phyloP scores from a whole-genome alignment of 306 rosid species.

The Malus sylvestris region DNA sequence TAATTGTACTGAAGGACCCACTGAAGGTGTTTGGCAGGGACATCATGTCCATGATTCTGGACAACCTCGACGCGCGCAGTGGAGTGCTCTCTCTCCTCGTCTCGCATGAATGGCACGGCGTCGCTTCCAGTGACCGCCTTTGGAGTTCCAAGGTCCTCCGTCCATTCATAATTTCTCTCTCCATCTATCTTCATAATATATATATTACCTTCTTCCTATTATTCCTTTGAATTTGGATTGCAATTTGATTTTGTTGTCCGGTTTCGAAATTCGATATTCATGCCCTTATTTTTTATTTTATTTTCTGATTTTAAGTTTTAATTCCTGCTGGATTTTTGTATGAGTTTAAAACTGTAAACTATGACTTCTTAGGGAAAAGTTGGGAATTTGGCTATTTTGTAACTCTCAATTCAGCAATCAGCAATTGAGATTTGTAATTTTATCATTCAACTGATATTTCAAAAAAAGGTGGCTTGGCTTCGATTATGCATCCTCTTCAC shows the following conservation, averaged over 20 bases:
- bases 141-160: slow-evolving; percentile 35
- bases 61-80: slow-evolving; percentile 40
- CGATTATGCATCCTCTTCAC: neutral
- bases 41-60: slow-evolving; percentile 19
- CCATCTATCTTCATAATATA: neutral
- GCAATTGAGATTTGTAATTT: too few species aligned
- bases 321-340: neutral
- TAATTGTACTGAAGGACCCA: slow-evolving; percentile 21
- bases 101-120: slow-evolving; percentile 30
- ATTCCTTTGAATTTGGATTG: neutral
- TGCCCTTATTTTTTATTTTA: neutral
- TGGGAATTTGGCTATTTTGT: too few species aligned
- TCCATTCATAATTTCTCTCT: neutral
- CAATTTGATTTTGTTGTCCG: neutral
- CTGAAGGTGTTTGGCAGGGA: slow-evolving; percentile 28
- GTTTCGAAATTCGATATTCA: neutral
- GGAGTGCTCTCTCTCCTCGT: slow-evolving; percentile 40
- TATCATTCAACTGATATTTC: too few species aligned
- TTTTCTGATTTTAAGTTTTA: neutral
- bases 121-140: slow-evolving; percentile 35
- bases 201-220: neutral
- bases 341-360: too few species aligned
- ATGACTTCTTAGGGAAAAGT: too few species aligned
- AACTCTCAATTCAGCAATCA: too few species aligned
- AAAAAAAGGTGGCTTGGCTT: neutral